Evolutionary conservation across 495 filamentous ascomycete species (phyloP).

Genomic region (Chlorociboria aeruginascens): DNA sequence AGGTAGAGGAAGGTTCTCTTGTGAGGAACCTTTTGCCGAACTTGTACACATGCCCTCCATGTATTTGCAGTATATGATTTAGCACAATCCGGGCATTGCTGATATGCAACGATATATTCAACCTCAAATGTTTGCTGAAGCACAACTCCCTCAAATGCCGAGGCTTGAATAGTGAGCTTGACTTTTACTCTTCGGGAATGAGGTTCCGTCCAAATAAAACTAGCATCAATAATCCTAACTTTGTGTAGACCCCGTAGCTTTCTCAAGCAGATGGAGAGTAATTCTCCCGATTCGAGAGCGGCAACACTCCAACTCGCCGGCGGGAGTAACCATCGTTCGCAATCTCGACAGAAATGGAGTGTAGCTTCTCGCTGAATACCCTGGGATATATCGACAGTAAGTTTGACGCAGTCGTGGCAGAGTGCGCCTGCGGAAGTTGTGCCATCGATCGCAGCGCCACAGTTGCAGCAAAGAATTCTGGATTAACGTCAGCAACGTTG

Average conservation of each 20-base stretch:
- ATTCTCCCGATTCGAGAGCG: slow-evolving; percentile 70
- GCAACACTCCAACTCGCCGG: slow-evolving; percentile 77
- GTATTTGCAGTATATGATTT: slow-evolving; percentile 95
- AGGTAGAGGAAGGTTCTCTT: slow-evolving; percentile 96
- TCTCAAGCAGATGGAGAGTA: slow-evolving; percentile 79
- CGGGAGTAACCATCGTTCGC: slow-evolving; percentile 87
- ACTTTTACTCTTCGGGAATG: slow-evolving; percentile 83
- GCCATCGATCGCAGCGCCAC: slow-evolving; percentile 85
- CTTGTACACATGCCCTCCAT: slow-evolving; percentile 76
- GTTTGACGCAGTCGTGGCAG: slow-evolving; percentile 87
- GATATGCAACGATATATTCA: slow-evolving; percentile 73
- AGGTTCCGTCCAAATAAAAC: slow-evolving; percentile 97
- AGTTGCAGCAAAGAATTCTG: slow-evolving; percentile 91
- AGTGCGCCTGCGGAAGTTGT: slow-evolving; percentile 77
- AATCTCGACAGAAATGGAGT: slow-evolving; percentile 78
- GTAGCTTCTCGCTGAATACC: slow-evolving; percentile 79
- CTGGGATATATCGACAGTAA: slow-evolving; percentile 85
- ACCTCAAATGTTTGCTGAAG: slow-evolving; percentile 94
- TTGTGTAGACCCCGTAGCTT: slow-evolving; percentile 70
- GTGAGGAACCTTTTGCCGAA: slow-evolving; percentile 93
- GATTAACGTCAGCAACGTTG: slow-evolving; percentile 10
- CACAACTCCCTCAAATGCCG: slow-evolving; percentile 59
- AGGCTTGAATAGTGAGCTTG: slow-evolving; percentile 80
- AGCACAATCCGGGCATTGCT: slow-evolving; percentile 84
- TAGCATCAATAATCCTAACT: slow-evolving; percentile 86